A percentile compares a stretch with the other conserved stretches of the same genome.
phyloP scores from a whole-genome alignment of 176 grass and related monocot species.

The Oryza punctata region DNA sequence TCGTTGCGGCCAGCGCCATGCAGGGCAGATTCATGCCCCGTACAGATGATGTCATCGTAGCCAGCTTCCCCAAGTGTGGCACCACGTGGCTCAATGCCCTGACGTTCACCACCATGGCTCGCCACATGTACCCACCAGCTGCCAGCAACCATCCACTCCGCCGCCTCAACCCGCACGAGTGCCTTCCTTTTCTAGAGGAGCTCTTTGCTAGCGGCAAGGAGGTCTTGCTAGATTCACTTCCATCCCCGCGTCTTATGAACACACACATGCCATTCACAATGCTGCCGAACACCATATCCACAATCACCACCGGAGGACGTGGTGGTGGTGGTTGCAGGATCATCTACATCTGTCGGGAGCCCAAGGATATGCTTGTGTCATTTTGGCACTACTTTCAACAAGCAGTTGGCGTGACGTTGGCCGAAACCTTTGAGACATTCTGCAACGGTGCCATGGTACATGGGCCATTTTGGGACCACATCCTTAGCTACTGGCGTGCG shows the following conservation, averaged over 20 bases:
- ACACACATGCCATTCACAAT: constrained; percentile 29
- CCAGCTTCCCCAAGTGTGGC: constrained; percentile 48
- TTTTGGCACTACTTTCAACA: neutral
- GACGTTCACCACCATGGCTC: constrained; percentile 23
- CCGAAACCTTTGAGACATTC: neutral
- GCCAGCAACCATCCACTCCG: no score
- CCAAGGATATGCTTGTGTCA: constrained; percentile 15
- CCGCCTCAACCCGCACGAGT: no score
- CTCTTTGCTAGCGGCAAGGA: no score
- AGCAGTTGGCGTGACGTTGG: neutral
- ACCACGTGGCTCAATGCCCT: constrained; percentile 51
- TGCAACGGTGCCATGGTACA: neutral
- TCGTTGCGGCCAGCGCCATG: neutral
- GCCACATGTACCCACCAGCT: neutral
- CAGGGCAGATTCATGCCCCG: constrained; percentile 31
- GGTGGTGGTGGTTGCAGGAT: constrained; percentile 11
- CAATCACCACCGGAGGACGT: neutral
- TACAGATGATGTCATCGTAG: constrained; percentile 30
- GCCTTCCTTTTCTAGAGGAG: no score
- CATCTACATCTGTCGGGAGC: constrained; percentile 31
- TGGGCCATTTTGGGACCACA: constrained; percentile 43
- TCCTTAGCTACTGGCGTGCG: constrained; percentile 32
- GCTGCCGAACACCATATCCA: neutral
- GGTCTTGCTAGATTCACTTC: no score
- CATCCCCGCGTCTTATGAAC: no score